Conservation (phyloP, 2,329 filamentous ascomycete species). For the Penicillium italicum region DNA sequence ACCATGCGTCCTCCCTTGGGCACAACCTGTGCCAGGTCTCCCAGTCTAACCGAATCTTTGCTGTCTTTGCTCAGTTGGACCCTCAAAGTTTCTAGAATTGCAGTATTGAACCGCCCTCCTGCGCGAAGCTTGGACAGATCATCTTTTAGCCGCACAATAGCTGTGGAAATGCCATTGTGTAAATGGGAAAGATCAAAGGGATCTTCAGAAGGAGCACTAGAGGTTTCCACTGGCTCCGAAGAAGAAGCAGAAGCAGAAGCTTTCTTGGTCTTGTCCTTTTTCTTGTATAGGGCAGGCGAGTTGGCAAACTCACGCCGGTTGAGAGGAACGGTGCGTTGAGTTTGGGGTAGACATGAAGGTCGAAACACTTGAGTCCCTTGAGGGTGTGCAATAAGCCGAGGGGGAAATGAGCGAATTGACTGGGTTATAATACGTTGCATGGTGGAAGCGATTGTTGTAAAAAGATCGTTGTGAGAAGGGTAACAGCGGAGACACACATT, state of each 20-base stretch:
- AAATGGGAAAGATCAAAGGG: conserved; percentile 60
- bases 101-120: conserved; percentile 61
- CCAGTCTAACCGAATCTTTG: conserved; percentile 53
- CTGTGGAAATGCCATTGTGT: conserved; percentile 53
- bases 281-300: conserved; percentile 46
- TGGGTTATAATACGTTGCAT: conserved; percentile 17
- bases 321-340: background rate
- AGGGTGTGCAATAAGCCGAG: background rate
- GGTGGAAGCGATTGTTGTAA: background rate
- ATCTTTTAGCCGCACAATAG: conserved; percentile 56
- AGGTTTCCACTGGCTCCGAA: conserved; percentile 29
- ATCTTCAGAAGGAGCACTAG: conserved; percentile 43
- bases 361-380: background rate
- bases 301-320: conserved; percentile 40
- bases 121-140: conserved; percentile 60
- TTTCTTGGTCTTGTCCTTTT: conserved; percentile 53
- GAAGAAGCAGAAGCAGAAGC: conserved; percentile 35
- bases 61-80: conserved; percentile 55
- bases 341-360: background rate
- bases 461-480: too few species aligned
- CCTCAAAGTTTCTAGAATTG: conserved; percentile 57
- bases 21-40: conserved; percentile 64
- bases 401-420: background rate
- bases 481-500: background rate
- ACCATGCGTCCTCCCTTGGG: conserved; percentile 60